Conservation (phyloP, 345 rosid species). For the Hibiscus trionum region DNA sequence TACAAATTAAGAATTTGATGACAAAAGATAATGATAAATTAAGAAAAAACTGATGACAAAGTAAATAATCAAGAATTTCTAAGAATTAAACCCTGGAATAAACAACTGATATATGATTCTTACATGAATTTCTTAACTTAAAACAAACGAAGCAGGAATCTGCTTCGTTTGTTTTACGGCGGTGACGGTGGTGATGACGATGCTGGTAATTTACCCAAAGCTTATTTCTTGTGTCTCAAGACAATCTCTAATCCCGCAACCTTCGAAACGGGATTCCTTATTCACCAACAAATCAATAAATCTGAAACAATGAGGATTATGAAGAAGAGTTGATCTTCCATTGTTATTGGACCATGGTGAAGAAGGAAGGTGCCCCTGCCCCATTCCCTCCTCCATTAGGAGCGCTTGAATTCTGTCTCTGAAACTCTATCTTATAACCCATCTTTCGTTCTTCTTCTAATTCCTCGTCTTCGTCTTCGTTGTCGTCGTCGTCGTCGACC, state of each 20-base stretch:
- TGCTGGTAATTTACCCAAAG: slow-evolving; percentile 10
- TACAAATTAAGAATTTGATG: background rate
- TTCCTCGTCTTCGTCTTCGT: slow-evolving; percentile 35
- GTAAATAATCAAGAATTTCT: background rate
- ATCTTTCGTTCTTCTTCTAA: slow-evolving; percentile 40
- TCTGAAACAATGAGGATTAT: slow-evolving; percentile 3
- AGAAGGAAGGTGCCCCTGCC: slow-evolving; percentile 38
- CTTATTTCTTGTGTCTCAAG: slow-evolving; percentile 23
- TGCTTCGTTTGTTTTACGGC: background rate
- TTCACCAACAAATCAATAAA: slow-evolving; percentile 44
- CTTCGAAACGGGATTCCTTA: slow-evolving; percentile 27
- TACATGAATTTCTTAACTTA: background rate
- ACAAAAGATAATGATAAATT: background rate
- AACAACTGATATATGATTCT: background rate
- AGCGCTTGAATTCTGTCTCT: slow-evolving; percentile 31
- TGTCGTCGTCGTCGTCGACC: slow-evolving; percentile 5
- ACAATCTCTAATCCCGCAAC: slow-evolving; percentile 19
- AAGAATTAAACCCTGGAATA: too few species aligned
- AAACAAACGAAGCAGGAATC: slow-evolving; percentile 1
- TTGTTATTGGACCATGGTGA: slow-evolving; percentile 53
- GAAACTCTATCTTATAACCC: slow-evolving; percentile 51
- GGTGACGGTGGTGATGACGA: background rate
- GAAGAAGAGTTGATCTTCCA: slow-evolving; percentile 25
- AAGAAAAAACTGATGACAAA: background rate
- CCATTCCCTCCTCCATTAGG: slow-evolving; percentile 46